phyloP scores from a whole-genome alignment of 2,329 filamentous ascomycete genomes.

The Claviceps humidiphila region DNA sequence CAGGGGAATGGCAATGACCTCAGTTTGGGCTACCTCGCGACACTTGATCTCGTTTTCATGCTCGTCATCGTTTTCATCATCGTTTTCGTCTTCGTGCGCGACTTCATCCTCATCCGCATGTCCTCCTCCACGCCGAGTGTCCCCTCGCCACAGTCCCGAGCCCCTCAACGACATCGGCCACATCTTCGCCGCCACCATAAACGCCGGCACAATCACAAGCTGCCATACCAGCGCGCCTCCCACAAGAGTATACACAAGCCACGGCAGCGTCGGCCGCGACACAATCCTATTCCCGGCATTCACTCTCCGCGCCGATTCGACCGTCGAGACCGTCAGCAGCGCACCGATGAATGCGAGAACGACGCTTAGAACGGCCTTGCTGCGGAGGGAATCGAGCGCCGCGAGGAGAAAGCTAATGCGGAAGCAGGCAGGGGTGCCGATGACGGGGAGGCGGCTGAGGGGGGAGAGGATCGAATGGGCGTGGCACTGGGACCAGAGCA shows the following conservation, averaged over 20 bases:
- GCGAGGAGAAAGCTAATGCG: conserved; percentile 35
- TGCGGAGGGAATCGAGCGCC: conserved; percentile 28
- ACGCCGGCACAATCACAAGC: conserved; percentile 36
- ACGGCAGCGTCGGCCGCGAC: conserved; percentile 25
- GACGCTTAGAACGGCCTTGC: conserved; percentile 26
- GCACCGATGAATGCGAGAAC: conserved; percentile 32
- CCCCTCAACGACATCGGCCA: conserved; percentile 10
- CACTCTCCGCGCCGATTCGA: conserved; percentile 34
- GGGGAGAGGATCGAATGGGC: conserved; percentile 30
- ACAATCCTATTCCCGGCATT: conserved; percentile 23
- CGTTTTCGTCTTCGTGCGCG: background rate
- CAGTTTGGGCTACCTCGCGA: conserved; percentile 26
- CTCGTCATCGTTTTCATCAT: conserved; percentile 4
- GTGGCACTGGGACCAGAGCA: conserved; percentile 42
- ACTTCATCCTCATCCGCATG: background rate
- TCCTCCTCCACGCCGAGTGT: too few relatives aligned
- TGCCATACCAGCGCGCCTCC: conserved; percentile 40
- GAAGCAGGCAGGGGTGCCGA: conserved; percentile 36
- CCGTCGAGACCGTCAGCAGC: conserved; percentile 33
- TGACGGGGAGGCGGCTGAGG: conserved; percentile 29
- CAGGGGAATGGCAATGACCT: conserved; percentile 43
- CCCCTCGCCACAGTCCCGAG: too few relatives aligned
- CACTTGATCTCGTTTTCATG: background rate
- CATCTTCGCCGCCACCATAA: conserved; percentile 28
- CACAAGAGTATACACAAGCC: conserved; percentile 35